These are phyloP conservation scores for Beta lomatogona DNA, from an alignment of 179 eudicot species.

Conservation along the genomic window DNA sequence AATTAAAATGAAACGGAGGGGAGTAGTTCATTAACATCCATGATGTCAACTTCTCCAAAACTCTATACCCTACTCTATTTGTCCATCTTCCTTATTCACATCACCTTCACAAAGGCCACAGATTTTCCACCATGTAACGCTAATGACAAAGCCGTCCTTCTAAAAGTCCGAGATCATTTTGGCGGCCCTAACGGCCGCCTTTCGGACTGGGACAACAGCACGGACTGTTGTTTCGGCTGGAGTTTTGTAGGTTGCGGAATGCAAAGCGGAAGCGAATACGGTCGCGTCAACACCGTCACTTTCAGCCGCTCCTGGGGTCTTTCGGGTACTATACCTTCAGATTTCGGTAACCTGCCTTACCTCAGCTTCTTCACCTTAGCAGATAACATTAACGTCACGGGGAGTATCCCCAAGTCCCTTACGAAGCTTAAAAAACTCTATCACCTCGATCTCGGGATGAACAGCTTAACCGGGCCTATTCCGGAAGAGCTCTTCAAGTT, in stretches of 20 bases:
- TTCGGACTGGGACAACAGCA: neutral
- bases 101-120: neutral
- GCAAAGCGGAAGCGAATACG: neutral
- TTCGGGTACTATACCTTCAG: neutral
- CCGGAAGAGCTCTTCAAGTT: neutral
- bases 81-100: neutral
- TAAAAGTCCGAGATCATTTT: conserved; percentile 4
- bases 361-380: neutral
- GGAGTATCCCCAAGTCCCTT: neutral
- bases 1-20: too few species aligned
- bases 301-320: neutral
- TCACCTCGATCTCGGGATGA: neutral
- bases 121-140: conserved; percentile 12
- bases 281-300: neutral
- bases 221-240: conserved; percentile 2
- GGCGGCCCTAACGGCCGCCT: conserved; percentile 17
- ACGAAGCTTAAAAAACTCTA: neutral
- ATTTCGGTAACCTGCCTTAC: neutral
- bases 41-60: neutral
- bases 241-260: conserved; percentile 1
- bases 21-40: neutral
- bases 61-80: neutral
- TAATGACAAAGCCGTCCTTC: conserved; percentile 3
- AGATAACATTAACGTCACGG: too few species aligned
- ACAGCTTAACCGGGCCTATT: conserved; percentile 10